Conservation (phyloP, 73 alveolate species). For the Loxodes magnus region DNA sequence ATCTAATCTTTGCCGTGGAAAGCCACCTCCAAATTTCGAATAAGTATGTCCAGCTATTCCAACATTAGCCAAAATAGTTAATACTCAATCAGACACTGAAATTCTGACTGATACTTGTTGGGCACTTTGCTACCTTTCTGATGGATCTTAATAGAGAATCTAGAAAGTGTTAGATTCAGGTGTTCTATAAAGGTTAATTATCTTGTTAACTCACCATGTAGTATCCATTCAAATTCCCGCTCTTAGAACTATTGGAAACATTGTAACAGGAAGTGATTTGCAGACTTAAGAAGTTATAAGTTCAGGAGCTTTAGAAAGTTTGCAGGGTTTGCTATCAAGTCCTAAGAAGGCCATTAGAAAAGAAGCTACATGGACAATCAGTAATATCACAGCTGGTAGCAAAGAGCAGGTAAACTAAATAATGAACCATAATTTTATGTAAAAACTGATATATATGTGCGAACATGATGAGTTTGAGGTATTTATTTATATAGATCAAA, state of each 20-base stretch:
- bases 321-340: constrained; percentile 53
- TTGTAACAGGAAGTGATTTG: constrained; percentile 75
- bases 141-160: constrained; percentile 77
- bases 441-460: constrained; percentile 38
- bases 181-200: constrained; percentile 56
- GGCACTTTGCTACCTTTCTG: constrained; percentile 82
- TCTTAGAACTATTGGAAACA: constrained; percentile 88
- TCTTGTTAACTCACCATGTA: constrained; percentile 53
- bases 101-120: constrained; percentile 80
- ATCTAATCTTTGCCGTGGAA: constrained; percentile 85
- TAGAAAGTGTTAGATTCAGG: constrained; percentile 55
- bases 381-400: constrained; percentile 93
- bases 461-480: constrained; percentile 48
- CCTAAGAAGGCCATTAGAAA: constrained; percentile 67
- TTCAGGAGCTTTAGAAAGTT: constrained; percentile 57
- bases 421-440: constrained; percentile 39
- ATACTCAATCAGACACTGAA: constrained; percentile 59
- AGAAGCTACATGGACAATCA: constrained; percentile 88
- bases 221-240: constrained; percentile 54
- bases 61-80: constrained; percentile 57
- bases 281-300: constrained; percentile 72
- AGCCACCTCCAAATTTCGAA: constrained; percentile 76
- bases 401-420: constrained; percentile 53
- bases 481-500: constrained; percentile 57
- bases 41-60: constrained; percentile 59